Percentiles rank a stretch among this genome's conserved stretches.
Conservation (phyloP, 345 rosid species). For the Salix viminalis region DNA sequence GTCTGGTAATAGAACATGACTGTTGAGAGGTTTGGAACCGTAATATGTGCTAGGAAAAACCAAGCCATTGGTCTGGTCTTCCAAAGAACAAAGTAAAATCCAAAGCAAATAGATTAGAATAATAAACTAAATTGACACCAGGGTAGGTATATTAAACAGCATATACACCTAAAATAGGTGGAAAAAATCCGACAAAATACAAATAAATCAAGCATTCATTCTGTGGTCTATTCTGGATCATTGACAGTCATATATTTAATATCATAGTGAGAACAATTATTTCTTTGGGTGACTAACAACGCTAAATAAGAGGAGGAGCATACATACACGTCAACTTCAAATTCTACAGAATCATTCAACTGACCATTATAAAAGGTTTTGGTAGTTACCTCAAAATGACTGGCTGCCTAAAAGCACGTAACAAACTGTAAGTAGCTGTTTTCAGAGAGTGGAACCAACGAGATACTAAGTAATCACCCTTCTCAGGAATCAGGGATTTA, state of each 20-base stretch:
- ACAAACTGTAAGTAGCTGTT: conserved; percentile 55
- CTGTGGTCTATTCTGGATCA: background rate
- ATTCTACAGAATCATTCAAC: background rate
- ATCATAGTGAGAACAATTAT: background rate
- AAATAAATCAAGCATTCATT: background rate
- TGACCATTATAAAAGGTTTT: background rate
- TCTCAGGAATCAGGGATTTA: conserved; percentile 31
- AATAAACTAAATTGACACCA: background rate
- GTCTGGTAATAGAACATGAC: conserved; percentile 96
- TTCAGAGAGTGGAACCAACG: conserved; percentile 62
- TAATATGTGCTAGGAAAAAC: conserved; percentile 87
- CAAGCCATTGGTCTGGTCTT: conserved; percentile 85
- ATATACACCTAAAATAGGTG: background rate
- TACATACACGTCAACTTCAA: background rate
- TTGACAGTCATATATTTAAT: background rate
- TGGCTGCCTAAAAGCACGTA: conserved; percentile 72
- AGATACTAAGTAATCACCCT: conserved; percentile 30
- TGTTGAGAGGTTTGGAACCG: conserved; percentile 88
- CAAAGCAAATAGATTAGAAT: conserved; percentile 1
- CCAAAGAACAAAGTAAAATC: conserved; percentile 17
- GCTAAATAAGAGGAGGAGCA: background rate
- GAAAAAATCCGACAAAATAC: background rate
- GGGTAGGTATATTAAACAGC: background rate
- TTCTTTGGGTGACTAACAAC: background rate
- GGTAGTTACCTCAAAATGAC: conserved; percentile 62